A percentile compares a stretch with the other conserved stretches of the same genome.
phyloP scores from a whole-genome alignment of 1,284 basidiomycete species.

The Melampsora larici-populina region DNA sequence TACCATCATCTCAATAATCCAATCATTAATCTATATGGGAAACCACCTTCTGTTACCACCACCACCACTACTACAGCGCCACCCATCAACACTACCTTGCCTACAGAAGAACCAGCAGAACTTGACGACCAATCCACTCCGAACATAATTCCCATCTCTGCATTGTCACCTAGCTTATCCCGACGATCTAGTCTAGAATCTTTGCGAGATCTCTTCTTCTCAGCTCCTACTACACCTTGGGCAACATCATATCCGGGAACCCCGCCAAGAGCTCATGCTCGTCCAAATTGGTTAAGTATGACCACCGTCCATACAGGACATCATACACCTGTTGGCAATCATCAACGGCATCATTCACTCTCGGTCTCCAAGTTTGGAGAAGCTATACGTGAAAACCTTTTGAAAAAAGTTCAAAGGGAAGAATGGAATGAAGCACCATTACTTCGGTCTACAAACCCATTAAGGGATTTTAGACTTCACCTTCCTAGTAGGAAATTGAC shows the following conservation, averaged over 20 bases:
- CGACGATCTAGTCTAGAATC: constrained; percentile 25
- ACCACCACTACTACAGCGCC: background rate
- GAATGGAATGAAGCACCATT: too few species aligned
- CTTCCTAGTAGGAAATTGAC: background rate
- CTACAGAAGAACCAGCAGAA: background rate
- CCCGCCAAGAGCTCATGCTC: constrained; percentile 1
- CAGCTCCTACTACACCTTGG: constrained; percentile 24
- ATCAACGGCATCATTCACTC: background rate
- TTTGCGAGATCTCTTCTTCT: constrained; percentile 36
- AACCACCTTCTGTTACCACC: background rate
- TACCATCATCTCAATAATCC: constrained; percentile 44
- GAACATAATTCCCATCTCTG: too few species aligned
- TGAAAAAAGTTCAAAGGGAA: background rate
- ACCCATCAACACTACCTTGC: too few species aligned
- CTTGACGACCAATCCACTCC: background rate
- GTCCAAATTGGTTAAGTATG: constrained; percentile 30
- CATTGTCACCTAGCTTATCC: constrained; percentile 2
- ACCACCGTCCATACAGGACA: constrained; percentile 13
- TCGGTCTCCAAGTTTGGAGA: background rate
- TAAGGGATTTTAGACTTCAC: background rate
- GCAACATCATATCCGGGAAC: constrained; percentile 19
- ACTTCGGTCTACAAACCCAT: too few species aligned
- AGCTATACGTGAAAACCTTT: background rate
- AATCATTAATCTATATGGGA: constrained; percentile 18
- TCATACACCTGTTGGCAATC: background rate